A percentile compares a stretch with the other conserved stretches of the same genome.
Conservation (phyloP, 2,329 filamentous ascomycete genomes). For the Chaetothyriales sp. region DNA sequence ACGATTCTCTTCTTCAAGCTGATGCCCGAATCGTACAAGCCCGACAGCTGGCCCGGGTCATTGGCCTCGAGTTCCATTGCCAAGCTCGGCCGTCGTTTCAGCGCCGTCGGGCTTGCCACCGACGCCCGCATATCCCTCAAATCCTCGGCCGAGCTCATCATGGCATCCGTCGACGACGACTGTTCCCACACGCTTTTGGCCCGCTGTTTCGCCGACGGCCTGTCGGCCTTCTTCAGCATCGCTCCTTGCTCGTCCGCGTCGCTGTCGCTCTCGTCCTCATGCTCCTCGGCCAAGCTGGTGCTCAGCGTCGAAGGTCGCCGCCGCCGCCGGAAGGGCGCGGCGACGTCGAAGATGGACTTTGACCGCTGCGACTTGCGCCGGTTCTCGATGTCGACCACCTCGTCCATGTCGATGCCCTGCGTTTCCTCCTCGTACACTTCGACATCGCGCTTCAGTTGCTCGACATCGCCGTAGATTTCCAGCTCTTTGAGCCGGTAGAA, state of each 20-base stretch:
- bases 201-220: constrained; percentile 20
- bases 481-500: constrained; percentile 85
- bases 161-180: constrained; percentile 4
- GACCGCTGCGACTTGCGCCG: constrained; percentile 27
- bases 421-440: constrained; percentile 51
- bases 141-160: constrained; percentile 31
- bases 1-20: constrained; percentile 87
- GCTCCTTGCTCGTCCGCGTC: constrained; percentile 17
- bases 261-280: constrained; percentile 35
- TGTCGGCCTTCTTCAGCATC: constrained; percentile 19
- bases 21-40: constrained; percentile 57
- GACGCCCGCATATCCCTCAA: constrained; percentile 42
- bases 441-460: constrained; percentile 62
- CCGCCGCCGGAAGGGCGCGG: constrained; percentile 26
- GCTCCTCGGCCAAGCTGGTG: constrained; percentile 41
- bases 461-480: constrained; percentile 71
- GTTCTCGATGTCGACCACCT: constrained; percentile 29
- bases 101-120: constrained; percentile 20
- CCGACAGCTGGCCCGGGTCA: constrained; percentile 62
- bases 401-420: constrained; percentile 31
- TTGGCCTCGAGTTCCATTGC: constrained; percentile 50
- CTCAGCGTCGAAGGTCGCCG: constrained; percentile 34
- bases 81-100: constrained; percentile 48
- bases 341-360: constrained; percentile 41
- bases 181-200: constrained; percentile 21